Evolutionary conservation across 139 green algal species (phyloP).

Genomic region (Monoraphidium neglectum): DNA sequence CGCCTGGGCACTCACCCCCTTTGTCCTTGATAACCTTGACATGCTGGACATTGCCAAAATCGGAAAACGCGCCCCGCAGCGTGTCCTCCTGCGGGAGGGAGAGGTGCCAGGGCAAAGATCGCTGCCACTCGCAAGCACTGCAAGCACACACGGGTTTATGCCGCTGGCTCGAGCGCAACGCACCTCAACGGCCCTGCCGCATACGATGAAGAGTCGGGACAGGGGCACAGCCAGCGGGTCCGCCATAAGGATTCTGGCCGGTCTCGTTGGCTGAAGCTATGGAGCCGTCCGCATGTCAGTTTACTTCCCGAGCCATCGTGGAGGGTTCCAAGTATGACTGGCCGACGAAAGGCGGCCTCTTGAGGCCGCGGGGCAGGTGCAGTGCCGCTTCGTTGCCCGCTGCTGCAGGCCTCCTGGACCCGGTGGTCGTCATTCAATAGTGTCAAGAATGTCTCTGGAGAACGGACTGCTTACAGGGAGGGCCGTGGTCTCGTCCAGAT

Average conservation of each 20-base stretch:
- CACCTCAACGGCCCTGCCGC: conserved; percentile 71
- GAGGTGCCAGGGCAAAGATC: neutral
- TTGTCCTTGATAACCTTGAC: conserved; percentile 85
- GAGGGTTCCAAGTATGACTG: neutral
- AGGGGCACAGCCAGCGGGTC: conserved; percentile 8
- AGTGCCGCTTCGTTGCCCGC: conserved; percentile 1
- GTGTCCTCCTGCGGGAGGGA: conserved; percentile 53
- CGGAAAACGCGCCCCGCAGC: conserved; percentile 58
- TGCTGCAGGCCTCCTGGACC: neutral
- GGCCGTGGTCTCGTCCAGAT: too few species aligned
- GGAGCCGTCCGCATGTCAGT: neutral
- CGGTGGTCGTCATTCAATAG: too few species aligned
- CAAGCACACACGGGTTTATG: neutral
- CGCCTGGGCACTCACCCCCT: conserved; percentile 58
- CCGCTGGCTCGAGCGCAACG: neutral
- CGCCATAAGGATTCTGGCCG: conserved; percentile 16
- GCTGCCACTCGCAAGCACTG: neutral
- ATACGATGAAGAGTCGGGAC: conserved; percentile 71
- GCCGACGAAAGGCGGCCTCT: neutral
- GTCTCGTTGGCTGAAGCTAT: neutral
- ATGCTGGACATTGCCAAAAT: conserved; percentile 61
- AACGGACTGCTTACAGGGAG: too few species aligned
- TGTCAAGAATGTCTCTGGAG: too few species aligned
- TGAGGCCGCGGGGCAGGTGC: neutral
- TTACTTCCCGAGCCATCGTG: neutral